Conservation (phyloP, 169 alveolate genomes). For the Babesia microti region DNA sequence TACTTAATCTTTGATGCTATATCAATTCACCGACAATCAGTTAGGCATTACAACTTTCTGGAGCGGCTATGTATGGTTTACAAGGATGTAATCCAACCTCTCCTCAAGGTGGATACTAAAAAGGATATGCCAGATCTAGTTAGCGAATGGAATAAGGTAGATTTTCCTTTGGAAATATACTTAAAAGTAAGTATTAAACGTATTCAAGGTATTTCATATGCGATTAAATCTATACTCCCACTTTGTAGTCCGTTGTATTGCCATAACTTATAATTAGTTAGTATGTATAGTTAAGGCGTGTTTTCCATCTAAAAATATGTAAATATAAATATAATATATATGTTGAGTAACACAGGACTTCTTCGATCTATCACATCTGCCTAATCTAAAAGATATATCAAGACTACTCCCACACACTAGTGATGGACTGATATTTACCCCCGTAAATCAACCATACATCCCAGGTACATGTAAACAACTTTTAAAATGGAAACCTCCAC, state of each 20-base stretch:
- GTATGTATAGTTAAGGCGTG: conserved; percentile 6
- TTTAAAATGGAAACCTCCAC: conserved; percentile 92
- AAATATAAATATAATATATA: conserved; percentile 6
- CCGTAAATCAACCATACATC: conserved; percentile 75
- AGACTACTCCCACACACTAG: conserved; percentile 81
- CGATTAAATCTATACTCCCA: too few relatives aligned
- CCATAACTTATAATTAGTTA: not conserved
- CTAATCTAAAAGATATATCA: conserved; percentile 59
- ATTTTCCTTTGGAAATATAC: conserved; percentile 28
- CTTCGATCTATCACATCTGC: conserved; percentile 69
- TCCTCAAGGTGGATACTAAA: conserved; percentile 5
- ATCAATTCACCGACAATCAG: conserved; percentile 65
- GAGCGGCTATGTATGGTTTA: conserved; percentile 65
- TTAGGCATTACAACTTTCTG: conserved; percentile 56
- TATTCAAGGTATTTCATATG: too few relatives aligned
- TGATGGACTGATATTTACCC: conserved; percentile 91
- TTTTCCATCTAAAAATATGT: conserved; percentile 3
- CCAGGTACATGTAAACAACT: conserved; percentile 89
- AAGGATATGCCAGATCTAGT: conserved; percentile 2
- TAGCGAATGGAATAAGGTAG: conserved; percentile 3
- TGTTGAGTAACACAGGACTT: conserved; percentile 69
- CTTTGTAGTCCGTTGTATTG: too few relatives aligned
- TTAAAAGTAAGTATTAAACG: conserved; percentile 5
- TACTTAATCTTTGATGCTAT: conserved; percentile 74
- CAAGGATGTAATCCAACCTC: conserved; percentile 57